These are phyloP conservation scores for Maudiozyma saulgeensis DNA, from an alignment of 805 yeast genomes.

Conservation along the genomic window DNA sequence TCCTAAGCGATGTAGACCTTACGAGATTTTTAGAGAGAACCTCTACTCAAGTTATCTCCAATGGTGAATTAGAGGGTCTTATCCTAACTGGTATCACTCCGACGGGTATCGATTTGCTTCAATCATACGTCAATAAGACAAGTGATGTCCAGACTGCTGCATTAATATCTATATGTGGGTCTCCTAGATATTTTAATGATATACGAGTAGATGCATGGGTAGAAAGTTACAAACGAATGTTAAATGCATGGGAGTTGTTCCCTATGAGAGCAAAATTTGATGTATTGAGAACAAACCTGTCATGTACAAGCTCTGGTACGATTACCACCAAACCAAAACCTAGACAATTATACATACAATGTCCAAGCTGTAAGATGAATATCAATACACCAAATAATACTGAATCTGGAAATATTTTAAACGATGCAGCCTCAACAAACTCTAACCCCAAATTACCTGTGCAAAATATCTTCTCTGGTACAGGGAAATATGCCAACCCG, in stretches of 20 bases:
- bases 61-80: constrained; percentile 87
- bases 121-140: constrained; percentile 79
- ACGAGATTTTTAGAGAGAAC: constrained; percentile 60
- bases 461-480: neutral
- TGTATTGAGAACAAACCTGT: constrained; percentile 59
- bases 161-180: constrained; percentile 66
- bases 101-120: constrained; percentile 67
- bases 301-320: constrained; percentile 42
- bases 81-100: constrained; percentile 89
- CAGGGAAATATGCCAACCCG: neutral
- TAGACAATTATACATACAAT: constrained; percentile 71
- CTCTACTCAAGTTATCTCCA: constrained; percentile 56
- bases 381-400: constrained; percentile 31
- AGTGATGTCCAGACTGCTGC: constrained; percentile 91
- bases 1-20: constrained; percentile 70
- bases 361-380: constrained; percentile 73
- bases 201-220: constrained; percentile 71
- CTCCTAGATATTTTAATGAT: constrained; percentile 75
- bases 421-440: constrained; percentile 1
- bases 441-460: neutral
- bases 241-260: constrained; percentile 77
- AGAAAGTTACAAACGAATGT: constrained; percentile 51
- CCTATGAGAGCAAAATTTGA: constrained; percentile 77
- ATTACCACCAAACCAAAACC: constrained; percentile 44
- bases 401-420: neutral